Percentiles rank a stretch among this genome's conserved stretches.
Conservation (phyloP, 2,329 filamentous ascomycete genomes). For the Metarhizium robertsii region DNA sequence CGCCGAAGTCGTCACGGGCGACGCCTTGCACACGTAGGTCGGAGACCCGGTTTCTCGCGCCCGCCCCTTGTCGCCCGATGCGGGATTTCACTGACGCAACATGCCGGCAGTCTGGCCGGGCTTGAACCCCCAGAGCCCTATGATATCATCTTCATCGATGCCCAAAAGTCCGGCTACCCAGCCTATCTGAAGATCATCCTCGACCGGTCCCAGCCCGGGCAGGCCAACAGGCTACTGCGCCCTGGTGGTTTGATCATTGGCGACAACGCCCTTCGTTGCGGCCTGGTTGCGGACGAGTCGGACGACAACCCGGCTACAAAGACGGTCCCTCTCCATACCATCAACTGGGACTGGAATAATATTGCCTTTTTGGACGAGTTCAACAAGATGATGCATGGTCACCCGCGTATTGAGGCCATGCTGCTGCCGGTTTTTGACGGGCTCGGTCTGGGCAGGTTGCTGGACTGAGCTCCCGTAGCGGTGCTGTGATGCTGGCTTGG, state of each 20-base stretch:
- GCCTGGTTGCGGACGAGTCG: constrained; percentile 26
- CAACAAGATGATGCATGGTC: constrained; percentile 1
- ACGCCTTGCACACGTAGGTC: constrained; percentile 1
- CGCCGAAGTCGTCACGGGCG: not conserved
- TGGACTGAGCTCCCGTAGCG: not conserved
- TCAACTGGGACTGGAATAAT: constrained; percentile 2
- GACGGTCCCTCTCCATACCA: constrained; percentile 2
- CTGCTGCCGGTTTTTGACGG: constrained; percentile 5
- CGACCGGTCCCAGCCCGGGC: constrained; percentile 23
- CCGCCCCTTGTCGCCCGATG: not conserved
- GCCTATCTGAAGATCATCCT: constrained; percentile 30
- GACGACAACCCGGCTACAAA: constrained; percentile 2
- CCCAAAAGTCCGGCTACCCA: constrained; percentile 35
- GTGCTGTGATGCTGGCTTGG: not conserved
- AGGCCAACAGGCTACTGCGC: constrained; percentile 14
- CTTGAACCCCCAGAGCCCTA: constrained; percentile 28
- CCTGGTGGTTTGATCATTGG: constrained; percentile 14
- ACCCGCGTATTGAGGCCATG: constrained; percentile 3
- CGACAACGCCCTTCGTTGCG: constrained; percentile 36
- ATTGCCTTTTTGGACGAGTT: constrained; percentile 5
- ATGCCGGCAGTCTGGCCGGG: constrained; percentile 15
- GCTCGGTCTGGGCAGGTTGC: constrained; percentile 1
- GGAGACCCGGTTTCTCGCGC: not conserved
- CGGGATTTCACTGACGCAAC: not conserved
- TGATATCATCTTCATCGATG: constrained; percentile 38